Base-by-base conservation (phyloP, 306 rosid species). In the Quillaja saponaria region DNA sequence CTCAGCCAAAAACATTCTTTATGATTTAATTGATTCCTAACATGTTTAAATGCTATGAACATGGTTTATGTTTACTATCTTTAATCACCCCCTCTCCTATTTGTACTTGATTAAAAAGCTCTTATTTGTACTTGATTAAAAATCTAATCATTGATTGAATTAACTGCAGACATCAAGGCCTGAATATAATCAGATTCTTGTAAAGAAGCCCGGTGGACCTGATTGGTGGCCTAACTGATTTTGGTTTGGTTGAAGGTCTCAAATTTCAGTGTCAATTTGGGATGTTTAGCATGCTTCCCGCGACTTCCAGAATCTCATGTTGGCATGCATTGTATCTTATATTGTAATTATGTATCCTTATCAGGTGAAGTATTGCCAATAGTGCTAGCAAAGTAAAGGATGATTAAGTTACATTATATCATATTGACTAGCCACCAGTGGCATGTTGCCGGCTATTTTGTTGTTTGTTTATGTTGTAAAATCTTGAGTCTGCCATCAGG, bases 131-230 rank as follows among this genome's bases (percentile, higher is more conserved):
- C n/a, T n/a, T n/a, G n/a, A n/a, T n/a, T n/a, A n/a, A n/a, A n/a
- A n/a, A 37, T 66, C 31, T 61, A 20, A 53, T 60, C 42, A 33
- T 20, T 35, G 10, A 58, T 56, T 55, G 21, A 49, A 46, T 77
- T 35, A 54, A 69, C 9, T 84, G 83, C 90, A 88, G 97, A 86
- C 97, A 44, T 86, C 95, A 61, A 84, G 90, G 64, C 92, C 95
- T n/a, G 92, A 91, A 53, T 91, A 88, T 80, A 86, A 84, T 72
- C 90, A 86, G 76, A 55, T 91, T n/a, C 85, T 88, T 39, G 88
- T 86, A 25, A 86, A 88, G 85, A 88, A 84, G 81, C 75, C 87
- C 1, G 95, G 74, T 16, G 92, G 90, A 49, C 47, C 54, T 53
- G 84, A 78, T 44, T 66, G 79, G 58, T 84, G 88, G 90, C 85